Evolutionary conservation across 1,284 basidiomycete genomes (phyloP), one percentile per base, ranked within the genome.

Genomic region (Leccinum pachyderme): DNA sequence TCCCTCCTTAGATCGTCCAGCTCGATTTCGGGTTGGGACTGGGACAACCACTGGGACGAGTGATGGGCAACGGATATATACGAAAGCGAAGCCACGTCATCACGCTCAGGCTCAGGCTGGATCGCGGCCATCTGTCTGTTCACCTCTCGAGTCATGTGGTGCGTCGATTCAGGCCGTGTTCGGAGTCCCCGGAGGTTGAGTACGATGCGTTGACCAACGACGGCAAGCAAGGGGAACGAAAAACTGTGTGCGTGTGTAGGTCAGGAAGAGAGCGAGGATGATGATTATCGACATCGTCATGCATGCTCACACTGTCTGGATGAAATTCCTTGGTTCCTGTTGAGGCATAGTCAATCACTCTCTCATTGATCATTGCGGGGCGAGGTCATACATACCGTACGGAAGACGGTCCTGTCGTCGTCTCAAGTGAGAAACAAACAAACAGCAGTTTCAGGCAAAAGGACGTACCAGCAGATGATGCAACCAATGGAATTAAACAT

Each of bases 171-270:
- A 0, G 12, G 22, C 0, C 0, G 51, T 8, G 13, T 2, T 9
- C 43, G 52, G 4, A 53, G 24, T 15, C n/a, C 7, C 9, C 67
- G 57, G 6, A 66, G 62, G 45, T 66, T 69, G 44, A 68, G 55
- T 5, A 68, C 54, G 47, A 68, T 53, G 6, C 63, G 67, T 18
- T 69, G 65, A 9, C 65, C 65, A 7, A 59, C 18, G 37, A 56
- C 18, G 0, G 54, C 37, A 27, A 68, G 31, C 18, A 67, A 2
- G 2, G 67, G 53, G 6, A 39, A 43, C 15, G 54, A 31, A 11
- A 7, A 2, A 5, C 18, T n/a, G 15, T 35, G 15, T n/a, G 15
- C n/a, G 15, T 35, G 33, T 8, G 9, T 18, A 5, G 18, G 37
- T 39, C 5, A 39, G n/a, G 8, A 7, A 44, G 13, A 25, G 2